phyloP scores from a whole-genome alignment of 495 filamentous ascomycete species.

The Hapsidospora chrysogenum region DNA sequence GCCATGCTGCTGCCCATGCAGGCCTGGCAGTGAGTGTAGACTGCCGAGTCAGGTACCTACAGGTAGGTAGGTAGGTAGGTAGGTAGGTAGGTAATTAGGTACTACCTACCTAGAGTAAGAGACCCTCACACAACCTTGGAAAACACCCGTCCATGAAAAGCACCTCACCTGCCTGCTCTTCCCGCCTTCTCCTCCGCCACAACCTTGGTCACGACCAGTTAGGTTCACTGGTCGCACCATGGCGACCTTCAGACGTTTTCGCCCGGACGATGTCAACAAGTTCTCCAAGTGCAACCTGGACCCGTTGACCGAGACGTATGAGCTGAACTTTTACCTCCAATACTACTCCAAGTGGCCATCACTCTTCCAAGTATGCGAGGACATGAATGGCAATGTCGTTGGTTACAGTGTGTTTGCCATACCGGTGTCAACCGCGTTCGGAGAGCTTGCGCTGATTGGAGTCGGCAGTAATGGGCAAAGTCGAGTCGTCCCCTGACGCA shows the following conservation, averaged over 20 bases:
- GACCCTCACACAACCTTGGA: too few species aligned
- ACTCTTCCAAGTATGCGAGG: slow-evolving; percentile 76
- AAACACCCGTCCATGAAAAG: too few species aligned
- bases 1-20: too few species aligned
- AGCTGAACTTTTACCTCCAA: slow-evolving; percentile 83
- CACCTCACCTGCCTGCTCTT: too few species aligned
- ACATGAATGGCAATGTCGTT: slow-evolving; percentile 63
- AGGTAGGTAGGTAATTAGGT: too few species aligned
- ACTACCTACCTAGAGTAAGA: too few species aligned
- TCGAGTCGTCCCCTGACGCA: slow-evolving; percentile 68
- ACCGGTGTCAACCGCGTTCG: too few species aligned
- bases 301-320: slow-evolving; percentile 89
- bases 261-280: slow-evolving; percentile 27
- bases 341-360: slow-evolving; percentile 92
- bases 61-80: too few species aligned
- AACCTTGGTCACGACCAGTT: background rate
- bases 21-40: too few species aligned
- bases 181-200: too few species aligned
- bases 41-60: too few species aligned
- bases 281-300: slow-evolving; percentile 84
- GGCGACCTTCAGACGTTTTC: slow-evolving; percentile 29
- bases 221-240: slow-evolving; percentile 9
- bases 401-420: slow-evolving; percentile 87
- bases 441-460: too few species aligned
- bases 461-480: slow-evolving; percentile 75